phyloP scores from a whole-genome alignment of 2,329 filamentous ascomycete genomes.

The Apiospora saccharicola region DNA sequence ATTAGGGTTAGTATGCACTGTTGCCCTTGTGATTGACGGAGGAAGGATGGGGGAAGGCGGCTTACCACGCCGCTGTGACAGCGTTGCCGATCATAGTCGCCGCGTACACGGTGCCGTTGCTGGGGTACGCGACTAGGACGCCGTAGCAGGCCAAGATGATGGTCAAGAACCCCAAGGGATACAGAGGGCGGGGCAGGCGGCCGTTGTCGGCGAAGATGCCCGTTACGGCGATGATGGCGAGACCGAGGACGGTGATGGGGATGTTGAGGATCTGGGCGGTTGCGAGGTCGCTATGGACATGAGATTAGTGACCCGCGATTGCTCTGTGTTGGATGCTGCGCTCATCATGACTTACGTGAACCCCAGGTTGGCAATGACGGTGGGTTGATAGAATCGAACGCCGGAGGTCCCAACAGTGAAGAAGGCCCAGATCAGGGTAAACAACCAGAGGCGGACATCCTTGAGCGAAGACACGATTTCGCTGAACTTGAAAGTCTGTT shows the following conservation, averaged over 20 bases:
- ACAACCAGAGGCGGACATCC: slow-evolving; percentile 52
- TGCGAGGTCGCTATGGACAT: slow-evolving; percentile 49
- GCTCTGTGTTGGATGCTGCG: neutral
- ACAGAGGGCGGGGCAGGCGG: slow-evolving; percentile 50
- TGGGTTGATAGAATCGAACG: slow-evolving; percentile 51
- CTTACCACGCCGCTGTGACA: slow-evolving; percentile 48
- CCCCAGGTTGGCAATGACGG: slow-evolving; percentile 49
- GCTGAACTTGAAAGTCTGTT: slow-evolving; percentile 48
- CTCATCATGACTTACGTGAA: slow-evolving; percentile 46
- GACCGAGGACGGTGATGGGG: slow-evolving; percentile 50
- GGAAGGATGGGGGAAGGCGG: too few relatives aligned
- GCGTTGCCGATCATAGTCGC: slow-evolving; percentile 54
- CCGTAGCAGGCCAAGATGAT: slow-evolving; percentile 54
- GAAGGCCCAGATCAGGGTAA: slow-evolving; percentile 53
- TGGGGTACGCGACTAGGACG: slow-evolving; percentile 54
- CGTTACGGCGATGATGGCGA: slow-evolving; percentile 51
- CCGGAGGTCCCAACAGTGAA: slow-evolving; percentile 55
- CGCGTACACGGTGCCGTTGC: slow-evolving; percentile 54
- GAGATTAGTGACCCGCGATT: too few relatives aligned
- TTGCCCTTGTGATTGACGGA: too few relatives aligned
- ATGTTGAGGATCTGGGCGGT: slow-evolving; percentile 57
- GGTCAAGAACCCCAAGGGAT: slow-evolving; percentile 51
- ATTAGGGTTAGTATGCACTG: too few relatives aligned
- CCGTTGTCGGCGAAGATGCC: slow-evolving; percentile 53
- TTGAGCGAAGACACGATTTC: slow-evolving; percentile 49